Evolutionary conservation across 1,284 basidiomycete genomes (phyloP), one percentile per base, ranked within the genome.

Genomic region (Moniliophthora roreri): DNA sequence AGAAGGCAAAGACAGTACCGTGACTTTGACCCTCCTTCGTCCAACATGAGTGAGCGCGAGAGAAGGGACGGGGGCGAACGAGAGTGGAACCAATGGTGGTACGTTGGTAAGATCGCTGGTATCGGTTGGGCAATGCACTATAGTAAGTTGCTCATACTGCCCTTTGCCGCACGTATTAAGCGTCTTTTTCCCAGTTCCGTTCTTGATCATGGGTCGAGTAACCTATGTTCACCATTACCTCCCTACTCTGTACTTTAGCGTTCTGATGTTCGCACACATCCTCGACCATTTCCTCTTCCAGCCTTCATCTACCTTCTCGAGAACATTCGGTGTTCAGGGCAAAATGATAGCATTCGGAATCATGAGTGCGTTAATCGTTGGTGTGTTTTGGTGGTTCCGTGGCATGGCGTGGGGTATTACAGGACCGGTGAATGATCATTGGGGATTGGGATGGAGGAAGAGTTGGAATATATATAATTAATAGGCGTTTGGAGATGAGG

Each of bases 161-260:
- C n/a, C 28, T 28, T 15, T 50, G 1, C 32, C 59, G 13, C 34
- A 49, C 16, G 20, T 32, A 5, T 16, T 41, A 44, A 20, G 28
- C 13, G 36, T 60, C 39, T 39, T 11, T 50, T 35, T 28, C 7
- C 47, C 50, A 95, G 92, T 89, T 21, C 95, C 96, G 0, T 98
- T 97, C 84, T 75, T 98, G 62, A 85, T 97, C 72, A 97, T 98
- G 95, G 94, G 92, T 26, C 89, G 95, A 61, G 91, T 94, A 1
- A 95, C 92, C 38, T 95, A 95, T 61, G 72, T 95, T 11, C 93
- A 95, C 68, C 93, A 95, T 75, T 94, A 93, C 89, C 85, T 99
- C 5, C 96, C 96, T 2, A 96, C 96, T 0, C 75, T 98, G 11
- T 98, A 95, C 78, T 99, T 99, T 74, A 84, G 95, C 3, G 93